These are phyloP conservation scores for Kodamaea kaohsiungensis DNA, from an alignment of 805 yeast genomes.

Conservation along the genomic window DNA sequence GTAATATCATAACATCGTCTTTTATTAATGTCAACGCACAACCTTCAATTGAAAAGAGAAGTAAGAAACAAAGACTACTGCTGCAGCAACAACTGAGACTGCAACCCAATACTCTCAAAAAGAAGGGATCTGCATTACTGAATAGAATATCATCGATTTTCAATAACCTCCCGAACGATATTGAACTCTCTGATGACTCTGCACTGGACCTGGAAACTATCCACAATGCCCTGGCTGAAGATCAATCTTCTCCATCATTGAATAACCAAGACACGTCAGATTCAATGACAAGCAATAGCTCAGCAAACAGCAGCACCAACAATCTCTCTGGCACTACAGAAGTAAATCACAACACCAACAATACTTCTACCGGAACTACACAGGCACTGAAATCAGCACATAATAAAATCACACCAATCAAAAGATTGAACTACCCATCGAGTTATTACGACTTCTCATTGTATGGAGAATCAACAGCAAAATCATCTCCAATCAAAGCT, in stretches of 20 bases:
- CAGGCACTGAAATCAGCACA: not conserved
- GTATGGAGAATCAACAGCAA: conserved; percentile 27
- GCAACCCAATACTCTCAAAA: not conserved
- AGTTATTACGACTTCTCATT: conserved; percentile 21
- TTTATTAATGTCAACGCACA: conserved; percentile 33
- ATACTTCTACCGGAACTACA: not conserved
- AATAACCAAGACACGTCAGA: not conserved
- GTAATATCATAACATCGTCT: conserved; percentile 22
- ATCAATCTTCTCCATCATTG: not conserved
- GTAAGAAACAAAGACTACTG: not conserved
- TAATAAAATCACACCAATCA: conserved; percentile 2
- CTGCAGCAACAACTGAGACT: conserved; percentile 1
- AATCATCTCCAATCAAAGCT: conserved; percentile 29
- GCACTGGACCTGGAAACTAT: conserved; percentile 43
- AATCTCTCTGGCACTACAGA: not conserved
- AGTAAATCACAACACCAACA: not conserved
- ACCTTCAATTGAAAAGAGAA: not conserved
- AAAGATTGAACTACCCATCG: conserved; percentile 7
- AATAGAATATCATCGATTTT: conserved; percentile 40
- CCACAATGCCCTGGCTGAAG: conserved; percentile 5
- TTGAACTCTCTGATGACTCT: conserved; percentile 47
- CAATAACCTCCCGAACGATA: conserved; percentile 48
- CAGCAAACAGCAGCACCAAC: not conserved
- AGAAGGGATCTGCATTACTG: conserved; percentile 10
- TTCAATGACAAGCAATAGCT: not conserved